A percentile compares a stretch with the other conserved stretches of the same genome.
Evolutionary conservation across 2,329 filamentous ascomycete species (phyloP).

Genomic region (Ophiosphaerella herpotricha): DNA sequence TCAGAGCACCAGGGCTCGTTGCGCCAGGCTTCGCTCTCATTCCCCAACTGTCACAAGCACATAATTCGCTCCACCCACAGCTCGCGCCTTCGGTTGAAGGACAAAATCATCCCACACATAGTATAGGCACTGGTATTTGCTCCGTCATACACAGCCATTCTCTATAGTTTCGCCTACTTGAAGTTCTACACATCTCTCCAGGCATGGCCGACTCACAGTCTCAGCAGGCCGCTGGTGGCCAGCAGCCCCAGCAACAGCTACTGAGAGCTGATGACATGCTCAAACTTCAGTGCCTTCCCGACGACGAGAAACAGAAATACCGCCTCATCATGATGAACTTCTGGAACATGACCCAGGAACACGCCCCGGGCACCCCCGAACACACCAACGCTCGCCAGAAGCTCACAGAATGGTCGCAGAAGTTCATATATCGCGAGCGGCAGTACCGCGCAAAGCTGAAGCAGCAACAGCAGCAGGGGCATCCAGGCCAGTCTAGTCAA

Average conservation of each 20-base stretch:
- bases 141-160: background rate
- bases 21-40: slow-evolving; percentile 9
- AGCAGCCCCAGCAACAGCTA: slow-evolving; percentile 26
- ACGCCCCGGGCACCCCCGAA: slow-evolving; percentile 54
- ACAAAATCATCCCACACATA: background rate
- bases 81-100: background rate
- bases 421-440: slow-evolving; percentile 55
- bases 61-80: slow-evolving; percentile 2
- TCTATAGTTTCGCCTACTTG: slow-evolving; percentile 7
- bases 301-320: slow-evolving; percentile 61
- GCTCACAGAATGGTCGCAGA: slow-evolving; percentile 56
- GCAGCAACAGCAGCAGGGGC: slow-evolving; percentile 23
- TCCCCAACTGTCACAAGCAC: slow-evolving; percentile 7
- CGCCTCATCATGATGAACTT: slow-evolving; percentile 58
- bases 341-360: slow-evolving; percentile 58
- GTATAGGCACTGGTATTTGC: background rate
- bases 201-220: slow-evolving; percentile 43
- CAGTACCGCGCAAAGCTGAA: slow-evolving; percentile 44
- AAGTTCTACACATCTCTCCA: slow-evolving; percentile 17
- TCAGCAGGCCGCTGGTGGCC: slow-evolving; percentile 25
- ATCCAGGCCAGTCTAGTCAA: slow-evolving; percentile 28
- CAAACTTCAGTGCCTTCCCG: slow-evolving; percentile 50
- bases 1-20: slow-evolving; percentile 4
- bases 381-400: slow-evolving; percentile 57
- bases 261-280: slow-evolving; percentile 43